phyloP scores from a whole-genome alignment of 2,329 filamentous ascomycete species.

The Endocalyx cinctus region DNA sequence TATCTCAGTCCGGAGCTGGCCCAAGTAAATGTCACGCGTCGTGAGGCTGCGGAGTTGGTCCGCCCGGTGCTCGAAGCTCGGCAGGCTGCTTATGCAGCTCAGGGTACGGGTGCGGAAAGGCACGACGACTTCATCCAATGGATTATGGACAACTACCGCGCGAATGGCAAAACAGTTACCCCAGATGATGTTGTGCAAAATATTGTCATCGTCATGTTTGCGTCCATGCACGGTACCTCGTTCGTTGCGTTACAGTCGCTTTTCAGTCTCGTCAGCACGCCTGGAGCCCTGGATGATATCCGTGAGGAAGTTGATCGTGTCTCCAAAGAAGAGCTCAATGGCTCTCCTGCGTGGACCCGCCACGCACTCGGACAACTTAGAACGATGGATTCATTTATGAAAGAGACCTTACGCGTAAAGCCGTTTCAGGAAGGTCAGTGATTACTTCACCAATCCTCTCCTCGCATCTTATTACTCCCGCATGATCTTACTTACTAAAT shows the following conservation, averaged over 20 bases:
- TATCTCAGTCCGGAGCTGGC: conserved; percentile 14
- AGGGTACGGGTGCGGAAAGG: conserved; percentile 4
- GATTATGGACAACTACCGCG: conserved; percentile 14
- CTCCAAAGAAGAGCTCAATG: conserved; percentile 9
- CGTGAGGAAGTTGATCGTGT: conserved; percentile 11
- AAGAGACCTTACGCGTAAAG: conserved; percentile 13
- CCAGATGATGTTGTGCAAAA: conserved; percentile 11
- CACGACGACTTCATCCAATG: conserved; percentile 16
- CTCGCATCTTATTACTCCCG: too few species aligned
- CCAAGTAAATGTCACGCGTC: conserved; percentile 7
- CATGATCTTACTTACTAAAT: too few species aligned
- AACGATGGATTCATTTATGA: conserved; percentile 15
- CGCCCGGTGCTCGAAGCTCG: conserved; percentile 14
- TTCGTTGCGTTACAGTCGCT: conserved; percentile 10
- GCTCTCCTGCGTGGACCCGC: conserved; percentile 9
- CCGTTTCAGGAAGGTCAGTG: conserved; percentile 12
- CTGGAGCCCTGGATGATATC: conserved; percentile 10
- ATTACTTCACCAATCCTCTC: conserved; percentile 1
- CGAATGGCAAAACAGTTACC: conserved; percentile 11
- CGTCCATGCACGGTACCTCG: conserved; percentile 13
- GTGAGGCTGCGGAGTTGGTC: conserved; percentile 13
- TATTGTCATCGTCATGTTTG: conserved; percentile 16
- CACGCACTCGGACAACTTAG: conserved; percentile 12
- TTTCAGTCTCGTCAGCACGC: conserved; percentile 10
- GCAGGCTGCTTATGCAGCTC: conserved; percentile 5